Percentiles rank a stretch among this genome's conserved stretches.
Conservation (phyloP, 176 grass and related monocot genomes). For the Oryza australiensis region DNA sequence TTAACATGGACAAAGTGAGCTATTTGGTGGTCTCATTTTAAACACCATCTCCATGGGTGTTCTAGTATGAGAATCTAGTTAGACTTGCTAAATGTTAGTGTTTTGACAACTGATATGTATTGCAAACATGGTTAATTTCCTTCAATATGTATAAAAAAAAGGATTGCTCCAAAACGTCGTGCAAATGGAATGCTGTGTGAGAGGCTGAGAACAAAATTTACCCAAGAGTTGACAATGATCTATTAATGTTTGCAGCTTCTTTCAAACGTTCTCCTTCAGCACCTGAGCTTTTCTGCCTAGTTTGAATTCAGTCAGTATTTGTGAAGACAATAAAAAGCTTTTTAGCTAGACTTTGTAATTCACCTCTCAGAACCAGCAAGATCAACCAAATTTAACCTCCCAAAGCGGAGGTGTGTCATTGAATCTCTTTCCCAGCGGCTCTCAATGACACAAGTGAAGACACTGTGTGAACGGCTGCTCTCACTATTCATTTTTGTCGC, state of each 20-base stretch:
- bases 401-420: conserved; percentile 76
- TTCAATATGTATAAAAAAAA: neutral
- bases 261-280: conserved; percentile 95
- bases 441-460: conserved; percentile 93
- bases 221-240: conserved; percentile 95
- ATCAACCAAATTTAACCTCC: conserved; percentile 90
- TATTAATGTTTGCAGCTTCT: conserved; percentile 97
- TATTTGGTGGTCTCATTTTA: neutral
- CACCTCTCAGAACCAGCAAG: conserved; percentile 97
- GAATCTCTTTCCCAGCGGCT: conserved; percentile 86
- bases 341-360: conserved; percentile 24
- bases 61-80: neutral
- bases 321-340: conserved; percentile 25
- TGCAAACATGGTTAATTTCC: neutral
- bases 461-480: conserved; percentile 92
- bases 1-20: neutral
- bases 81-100: neutral
- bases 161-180: conserved; percentile 1
- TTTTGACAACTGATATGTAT: conserved; percentile 17
- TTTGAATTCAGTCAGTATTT: conserved; percentile 49
- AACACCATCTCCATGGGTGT: neutral
- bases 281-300: conserved; percentile 96
- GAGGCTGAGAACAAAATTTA: conserved; percentile 39
- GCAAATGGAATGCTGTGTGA: conserved; percentile 7
- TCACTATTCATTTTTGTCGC: conserved; percentile 96